A percentile compares a stretch with the other conserved stretches of the same genome.
These are phyloP conservation scores for Prinsepia uniflora DNA, from an alignment of 306 rosid genomes.

Conservation along the genomic window DNA sequence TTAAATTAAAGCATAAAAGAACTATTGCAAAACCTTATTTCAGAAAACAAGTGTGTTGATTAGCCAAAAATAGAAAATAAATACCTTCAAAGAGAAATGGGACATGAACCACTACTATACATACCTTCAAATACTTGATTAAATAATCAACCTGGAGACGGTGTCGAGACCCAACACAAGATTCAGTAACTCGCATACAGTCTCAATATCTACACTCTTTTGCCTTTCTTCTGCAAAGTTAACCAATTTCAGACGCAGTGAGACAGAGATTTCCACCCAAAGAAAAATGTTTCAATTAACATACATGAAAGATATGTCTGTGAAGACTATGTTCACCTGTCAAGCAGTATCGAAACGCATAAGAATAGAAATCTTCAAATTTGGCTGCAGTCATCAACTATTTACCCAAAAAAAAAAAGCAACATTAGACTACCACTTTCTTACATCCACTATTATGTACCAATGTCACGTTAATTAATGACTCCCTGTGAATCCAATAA, in stretches of 20 bases:
- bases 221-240: constrained; percentile 56
- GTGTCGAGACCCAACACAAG: constrained; percentile 48
- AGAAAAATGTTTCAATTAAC: background rate
- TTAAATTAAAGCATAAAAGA: background rate
- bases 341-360: constrained; percentile 52
- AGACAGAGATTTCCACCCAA: background rate
- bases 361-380: constrained; percentile 59
- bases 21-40: background rate
- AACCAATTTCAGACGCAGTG: constrained; percentile 1
- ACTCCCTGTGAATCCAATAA: background rate
- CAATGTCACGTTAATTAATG: background rate
- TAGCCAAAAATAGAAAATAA: background rate
- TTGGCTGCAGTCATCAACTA: constrained; percentile 38
- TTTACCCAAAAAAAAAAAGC: constrained; percentile 11
- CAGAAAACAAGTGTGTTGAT: background rate
- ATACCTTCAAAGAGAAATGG: background rate
- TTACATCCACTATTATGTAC: background rate
- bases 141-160: constrained; percentile 43
- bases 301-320: background rate
- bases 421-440: constrained; percentile 13
- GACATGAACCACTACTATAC: constrained; percentile 4
- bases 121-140: constrained; percentile 55
- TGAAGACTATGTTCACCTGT: constrained; percentile 43
- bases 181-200: constrained; percentile 48
- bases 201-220: constrained; percentile 60